Base-by-base conservation (phyloP, 108 stramenopile species). In the Skeletonema grethae region DNA sequence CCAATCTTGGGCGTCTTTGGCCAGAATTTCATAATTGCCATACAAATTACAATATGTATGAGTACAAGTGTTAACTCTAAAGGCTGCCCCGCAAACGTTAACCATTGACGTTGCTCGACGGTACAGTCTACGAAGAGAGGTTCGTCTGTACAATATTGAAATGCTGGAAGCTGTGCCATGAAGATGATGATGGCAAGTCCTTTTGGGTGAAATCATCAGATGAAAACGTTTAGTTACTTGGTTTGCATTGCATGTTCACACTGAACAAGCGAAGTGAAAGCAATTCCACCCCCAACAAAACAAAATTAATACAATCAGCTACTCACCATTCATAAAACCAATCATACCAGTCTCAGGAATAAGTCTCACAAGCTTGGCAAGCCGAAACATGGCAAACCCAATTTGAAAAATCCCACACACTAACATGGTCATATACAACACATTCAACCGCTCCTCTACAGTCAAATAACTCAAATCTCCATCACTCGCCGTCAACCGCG, bases 331-430 rank as follows among this genome's bases (percentile, higher is more conserved):
- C 79, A 80, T 81, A 38, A 84, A 86, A n/a, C 85, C 85, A 61
- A 86, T 77, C 76, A 88, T 73, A 15, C 74, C 84, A 35, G 85
- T 77, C 67, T 88, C 79, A 10, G 87, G 84, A 61, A 88, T 88
- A 12, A 88, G 41, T 10, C 82, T 69, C 22, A 88, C 87, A 22
- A 88, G 32, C 50, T 79, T 79, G 13, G 79, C 87, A 24, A 85
- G 50, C 16, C 80, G 65, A 24, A 88, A 75, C 70, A 56, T 64
- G 7, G 80, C 85, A 67, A 85, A 83, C 1, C 67, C 46, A 31
- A 83, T 85, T 36, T 88, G 84, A 12, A 82, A 59, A 3, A 84
- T 28, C 28, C 87, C 87, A 60, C 82, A 80, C 2, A 82, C 39
- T 48, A 85, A 61, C 83, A 88, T 81, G 57, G 82, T 84, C 76